Evolutionary conservation across 2,329 filamentous ascomycete genomes (phyloP).

Genomic region (Alternaria angustiovoidea): DNA sequence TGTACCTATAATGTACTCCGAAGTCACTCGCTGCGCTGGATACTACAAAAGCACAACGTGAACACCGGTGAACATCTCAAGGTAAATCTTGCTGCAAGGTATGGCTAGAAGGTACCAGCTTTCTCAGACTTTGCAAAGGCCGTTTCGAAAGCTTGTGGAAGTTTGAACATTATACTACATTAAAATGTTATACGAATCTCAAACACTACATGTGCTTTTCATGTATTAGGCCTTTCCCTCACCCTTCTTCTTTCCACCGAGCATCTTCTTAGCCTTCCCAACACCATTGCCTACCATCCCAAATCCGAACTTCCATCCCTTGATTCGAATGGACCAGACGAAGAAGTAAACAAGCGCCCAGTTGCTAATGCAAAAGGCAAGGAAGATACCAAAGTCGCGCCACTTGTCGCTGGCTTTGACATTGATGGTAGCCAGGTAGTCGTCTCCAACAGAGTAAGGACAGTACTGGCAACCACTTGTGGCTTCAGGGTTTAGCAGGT

Average conservation of each 20-base stretch:
- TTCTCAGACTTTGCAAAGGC: not conserved
- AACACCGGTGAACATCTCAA: not conserved
- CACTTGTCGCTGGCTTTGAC: constrained; percentile 69
- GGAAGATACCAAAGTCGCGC: constrained; percentile 75
- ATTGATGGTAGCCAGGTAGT: constrained; percentile 71
- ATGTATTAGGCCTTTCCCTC: constrained; percentile 9
- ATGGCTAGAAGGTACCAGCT: not conserved
- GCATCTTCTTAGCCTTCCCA: constrained; percentile 21
- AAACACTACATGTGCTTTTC: not conserved
- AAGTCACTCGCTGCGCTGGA: no score
- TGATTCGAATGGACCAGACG: constrained; percentile 75
- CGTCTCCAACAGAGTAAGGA: constrained; percentile 68
- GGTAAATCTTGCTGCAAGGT: not conserved
- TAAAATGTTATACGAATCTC: not conserved
- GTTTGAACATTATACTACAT: not conserved
- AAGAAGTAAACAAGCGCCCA: constrained; percentile 80
- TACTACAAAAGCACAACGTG: not conserved
- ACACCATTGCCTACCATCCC: constrained; percentile 58
- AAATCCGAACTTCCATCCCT: constrained; percentile 75
- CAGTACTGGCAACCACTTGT: constrained; percentile 73
- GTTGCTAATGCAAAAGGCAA: constrained; percentile 74
- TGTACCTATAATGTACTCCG: not conserved
- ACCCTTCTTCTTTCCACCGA: constrained; percentile 18
- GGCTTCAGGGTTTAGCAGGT: constrained; percentile 69
- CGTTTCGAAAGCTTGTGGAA: not conserved